Conservation (phyloP, 805 yeast species). For the Candida sonorensis region DNA sequence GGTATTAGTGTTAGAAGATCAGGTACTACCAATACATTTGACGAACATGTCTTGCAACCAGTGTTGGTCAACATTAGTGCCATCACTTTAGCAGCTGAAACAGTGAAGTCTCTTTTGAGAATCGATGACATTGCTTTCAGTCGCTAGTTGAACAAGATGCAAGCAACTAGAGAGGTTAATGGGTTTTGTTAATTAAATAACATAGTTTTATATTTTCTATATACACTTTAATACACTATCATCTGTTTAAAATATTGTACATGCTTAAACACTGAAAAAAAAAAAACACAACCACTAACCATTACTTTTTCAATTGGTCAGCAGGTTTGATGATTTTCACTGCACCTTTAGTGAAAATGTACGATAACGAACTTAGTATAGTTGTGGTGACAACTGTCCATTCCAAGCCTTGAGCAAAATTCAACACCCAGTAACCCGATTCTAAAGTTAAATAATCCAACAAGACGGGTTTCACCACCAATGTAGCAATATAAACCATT, state of each 20-base stretch:
- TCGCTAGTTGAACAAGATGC: conserved; percentile 52
- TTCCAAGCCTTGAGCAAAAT: conserved; percentile 30
- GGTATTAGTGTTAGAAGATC: conserved; percentile 94
- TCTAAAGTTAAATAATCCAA: conserved; percentile 20
- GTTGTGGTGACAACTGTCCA: conserved; percentile 66
- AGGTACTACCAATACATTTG: conserved; percentile 83
- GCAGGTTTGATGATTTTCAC: conserved; percentile 41
- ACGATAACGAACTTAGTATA: conserved; percentile 68
- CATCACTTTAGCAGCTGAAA: conserved; percentile 89
- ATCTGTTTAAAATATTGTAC: no score
- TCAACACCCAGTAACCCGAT: conserved; percentile 19
- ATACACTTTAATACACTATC: no score
- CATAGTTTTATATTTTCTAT: no score
- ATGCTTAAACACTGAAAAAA: no score
- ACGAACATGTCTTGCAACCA: conserved; percentile 95
- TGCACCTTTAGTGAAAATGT: conserved; percentile 64
- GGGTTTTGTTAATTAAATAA: no score
- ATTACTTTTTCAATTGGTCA: not conserved
- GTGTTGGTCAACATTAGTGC: conserved; percentile 93
- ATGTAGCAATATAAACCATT: conserved; percentile 75
- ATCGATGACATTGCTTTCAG: conserved; percentile 96
- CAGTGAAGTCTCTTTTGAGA: conserved; percentile 91
- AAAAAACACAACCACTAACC: not conserved
- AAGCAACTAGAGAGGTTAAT: no score
- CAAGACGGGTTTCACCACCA: conserved; percentile 50